Evolutionary conservation across 208 protist genomes (phyloP), one percentile per base, ranked within the genome.

Genomic region (Acanthamoeba royreba): DNA sequence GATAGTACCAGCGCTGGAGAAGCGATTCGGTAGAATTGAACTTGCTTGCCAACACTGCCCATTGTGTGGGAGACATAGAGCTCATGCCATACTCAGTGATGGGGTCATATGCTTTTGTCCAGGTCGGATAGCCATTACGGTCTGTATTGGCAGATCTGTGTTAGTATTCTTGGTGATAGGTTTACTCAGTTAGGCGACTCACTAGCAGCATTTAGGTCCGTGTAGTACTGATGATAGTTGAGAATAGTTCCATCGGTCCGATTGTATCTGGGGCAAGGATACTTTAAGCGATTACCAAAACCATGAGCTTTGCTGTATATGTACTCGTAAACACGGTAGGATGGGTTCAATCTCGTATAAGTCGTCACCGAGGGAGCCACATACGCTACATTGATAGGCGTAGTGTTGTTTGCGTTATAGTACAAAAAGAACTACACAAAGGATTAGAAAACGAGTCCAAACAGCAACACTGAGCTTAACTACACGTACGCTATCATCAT

Each of bases 221-320:
- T 87, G 47, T 87, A 87, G 47, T 87, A 87, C 42, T 87, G 77
- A 55, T 49, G 42, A 22, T 87, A 87, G 77, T 87, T 58, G 31
- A 87, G 77, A 46, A 87, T 58, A 15, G 42, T 58, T 8, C 45
- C 42, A 15, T 49, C 42, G 47, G 45, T 87, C 31, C 77, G n/a
- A 46, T 87, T 58, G 47, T 87, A 87, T n/a, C n/a, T n/a, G n/a
- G n/a, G n/a, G n/a, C n/a, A n/a, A n/a, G n/a, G n/a, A n/a, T n/a
- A n/a, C n/a, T n/a, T n/a, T n/a, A n/a, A n/a, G n/a, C n/a, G n/a
- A n/a, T n/a, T n/a, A n/a, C n/a, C n/a, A n/a, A n/a, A n/a, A n/a
- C n/a, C n/a, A n/a, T n/a, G n/a, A n/a, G n/a, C n/a, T n/a, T n/a
- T n/a, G n/a, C n/a, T n/a, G n/a, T n/a, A n/a, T n/a, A n/a, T n/a